Conservation (phyloP, 495 filamentous ascomycete genomes). For the Neurospora sp. region DNA sequence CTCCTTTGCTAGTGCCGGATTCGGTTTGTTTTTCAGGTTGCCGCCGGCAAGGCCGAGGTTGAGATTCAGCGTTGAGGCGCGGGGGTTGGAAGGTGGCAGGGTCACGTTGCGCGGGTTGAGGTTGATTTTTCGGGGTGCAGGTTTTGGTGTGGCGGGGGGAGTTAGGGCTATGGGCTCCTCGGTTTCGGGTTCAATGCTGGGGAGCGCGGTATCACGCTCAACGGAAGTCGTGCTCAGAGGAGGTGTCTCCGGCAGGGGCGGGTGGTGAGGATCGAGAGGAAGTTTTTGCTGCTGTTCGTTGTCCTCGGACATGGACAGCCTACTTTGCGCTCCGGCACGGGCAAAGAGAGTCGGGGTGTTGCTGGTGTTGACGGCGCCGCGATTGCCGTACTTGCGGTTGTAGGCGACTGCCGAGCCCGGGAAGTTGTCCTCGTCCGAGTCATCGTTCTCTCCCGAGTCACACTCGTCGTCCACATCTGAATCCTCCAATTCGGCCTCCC, state of each 20-base stretch:
- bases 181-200: background rate
- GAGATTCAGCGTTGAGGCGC: background rate
- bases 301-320: background rate
- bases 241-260: background rate
- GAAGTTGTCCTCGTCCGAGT: background rate
- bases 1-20: background rate
- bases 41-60: background rate
- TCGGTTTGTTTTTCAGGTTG: background rate
- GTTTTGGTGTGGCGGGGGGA: background rate
- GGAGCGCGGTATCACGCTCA: too few relatives aligned
- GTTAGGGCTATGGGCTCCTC: background rate
- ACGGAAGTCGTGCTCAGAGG: background rate
- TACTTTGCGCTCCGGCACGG: background rate
- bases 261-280: background rate
- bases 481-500: background rate
- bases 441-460: background rate
- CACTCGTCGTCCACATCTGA: background rate
- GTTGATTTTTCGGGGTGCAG: background rate
- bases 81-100: background rate
- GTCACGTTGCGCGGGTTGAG: background rate
- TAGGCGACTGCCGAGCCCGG: background rate
- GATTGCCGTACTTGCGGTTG: background rate
- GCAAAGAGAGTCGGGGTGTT: background rate
- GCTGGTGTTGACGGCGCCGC: background rate
- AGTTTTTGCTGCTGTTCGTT: background rate